Base-by-base conservation (phyloP, 345 rosid genomes). In the Cochlearia excelsa region DNA sequence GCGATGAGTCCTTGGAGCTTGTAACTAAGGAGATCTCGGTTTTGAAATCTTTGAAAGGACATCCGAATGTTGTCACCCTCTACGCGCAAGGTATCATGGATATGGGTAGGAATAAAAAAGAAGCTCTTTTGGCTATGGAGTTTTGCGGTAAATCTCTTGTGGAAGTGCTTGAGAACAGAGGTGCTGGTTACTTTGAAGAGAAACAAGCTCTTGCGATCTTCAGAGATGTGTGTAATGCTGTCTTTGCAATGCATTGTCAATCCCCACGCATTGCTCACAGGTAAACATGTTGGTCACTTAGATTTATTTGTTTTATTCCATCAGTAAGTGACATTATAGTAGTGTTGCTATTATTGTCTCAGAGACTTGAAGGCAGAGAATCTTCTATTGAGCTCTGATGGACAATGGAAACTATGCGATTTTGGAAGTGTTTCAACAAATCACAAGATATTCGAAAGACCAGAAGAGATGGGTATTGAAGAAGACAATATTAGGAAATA, bases 301-400 rank as follows among this genome's bases (percentile, higher is more conserved):
- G 51, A 9, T 29, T 43, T 57, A 3, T 27, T 51, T 39, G 8
- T 30, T 26, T 31, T 56, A 10, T 10, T n/a, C 3, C 7, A 33
- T 52, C 26, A 34, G 58, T 49, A 33, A 45, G 61, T 30, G 11
- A 30, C 6, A 30, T 6, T 1, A 8, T 4, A 9, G 30, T 4
- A 6, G 29, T 54, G 43, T 65, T 63, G 30, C n/a, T 52, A 11
- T 46, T 5, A 28, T 58, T 57, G 67, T 69, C 57, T 44, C 79
- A 90, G 97, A 74, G 99, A 94, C 74, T 82, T 94, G 87, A 93
- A 93, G 79, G 92, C 88, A 34, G 99, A 90, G 80, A 94, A 94
- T 76, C 78, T 94, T 76, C 78, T 94, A 34, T 53, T 84, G 71
- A 85, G 90, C 37, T 72, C 84, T 42, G 90, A 87, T 75, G 93